Evolutionary conservation across 1,284 basidiomycete species (phyloP).

Genomic region (Ustanciosporium gigantosporum): DNA sequence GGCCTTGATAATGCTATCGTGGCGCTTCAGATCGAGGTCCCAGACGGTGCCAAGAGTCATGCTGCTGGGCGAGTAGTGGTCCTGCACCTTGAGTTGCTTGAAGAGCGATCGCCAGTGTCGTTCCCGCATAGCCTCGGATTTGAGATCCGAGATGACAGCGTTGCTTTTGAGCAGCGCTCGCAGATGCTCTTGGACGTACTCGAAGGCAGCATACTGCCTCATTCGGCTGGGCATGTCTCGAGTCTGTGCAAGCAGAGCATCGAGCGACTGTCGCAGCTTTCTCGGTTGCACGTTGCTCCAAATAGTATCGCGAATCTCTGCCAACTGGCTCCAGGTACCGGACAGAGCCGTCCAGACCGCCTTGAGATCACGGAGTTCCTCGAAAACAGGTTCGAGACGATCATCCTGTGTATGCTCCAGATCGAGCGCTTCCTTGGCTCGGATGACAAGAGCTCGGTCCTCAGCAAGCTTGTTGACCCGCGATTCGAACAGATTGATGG

Average conservation of each 20-base stretch:
- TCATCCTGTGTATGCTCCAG: slow-evolving; percentile 88
- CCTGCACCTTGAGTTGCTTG: slow-evolving; percentile 73
- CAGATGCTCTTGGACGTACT: slow-evolving; percentile 92
- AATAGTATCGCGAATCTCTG: slow-evolving; percentile 80
- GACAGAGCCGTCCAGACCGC: slow-evolving; percentile 98
- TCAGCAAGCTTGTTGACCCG: slow-evolving; percentile 86
- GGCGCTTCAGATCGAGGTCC: slow-evolving; percentile 91
- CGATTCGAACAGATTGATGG: slow-evolving; percentile 89
- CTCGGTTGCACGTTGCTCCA: slow-evolving; percentile 88
- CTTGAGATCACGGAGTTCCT: slow-evolving; percentile 93
- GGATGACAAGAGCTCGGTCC: slow-evolving; percentile 88
- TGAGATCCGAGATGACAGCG: slow-evolving; percentile 83
- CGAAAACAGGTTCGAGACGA: slow-evolving; percentile 86
- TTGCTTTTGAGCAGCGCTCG: slow-evolving; percentile 87
- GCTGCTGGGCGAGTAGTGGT: slow-evolving; percentile 64
- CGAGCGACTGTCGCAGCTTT: slow-evolving; percentile 91
- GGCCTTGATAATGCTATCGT: slow-evolving; percentile 87
- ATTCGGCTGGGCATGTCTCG: slow-evolving; percentile 98
- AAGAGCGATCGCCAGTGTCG: slow-evolving; percentile 98
- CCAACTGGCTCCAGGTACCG: slow-evolving; percentile 92
- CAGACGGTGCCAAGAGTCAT: slow-evolving; percentile 97
- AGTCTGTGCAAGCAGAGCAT: slow-evolving; percentile 82
- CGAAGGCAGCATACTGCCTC: slow-evolving; percentile 98
- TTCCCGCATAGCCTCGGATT: slow-evolving; percentile 95
- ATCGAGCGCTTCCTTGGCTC: slow-evolving; percentile 94